Conservation (phyloP, 2,329 filamentous ascomycete genomes). For the Penicillium sp. region DNA sequence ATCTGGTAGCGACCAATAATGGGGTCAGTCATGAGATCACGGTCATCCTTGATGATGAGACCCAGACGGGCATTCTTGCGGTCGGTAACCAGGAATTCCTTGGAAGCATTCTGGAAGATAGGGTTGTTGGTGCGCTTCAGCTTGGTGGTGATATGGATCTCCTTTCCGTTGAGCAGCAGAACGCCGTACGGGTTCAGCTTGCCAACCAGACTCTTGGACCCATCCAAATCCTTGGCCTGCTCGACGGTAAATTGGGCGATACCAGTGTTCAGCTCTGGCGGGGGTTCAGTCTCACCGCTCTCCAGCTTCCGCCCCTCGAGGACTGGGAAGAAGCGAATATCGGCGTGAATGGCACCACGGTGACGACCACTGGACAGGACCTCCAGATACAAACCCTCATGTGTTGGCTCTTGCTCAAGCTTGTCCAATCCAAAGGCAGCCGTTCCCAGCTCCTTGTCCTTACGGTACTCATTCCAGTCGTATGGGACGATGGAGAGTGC, state of each 20-base stretch:
- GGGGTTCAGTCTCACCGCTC: slow-evolving; percentile 74
- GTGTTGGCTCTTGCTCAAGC: slow-evolving; percentile 70
- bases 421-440: slow-evolving; percentile 83
- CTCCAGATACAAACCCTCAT: slow-evolving; percentile 82
- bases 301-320: slow-evolving; percentile 64
- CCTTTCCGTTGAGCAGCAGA: slow-evolving; percentile 85
- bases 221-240: slow-evolving; percentile 93
- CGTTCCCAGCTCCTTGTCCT: slow-evolving; percentile 89
- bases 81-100: slow-evolving; percentile 93
- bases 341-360: slow-evolving; percentile 73
- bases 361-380: slow-evolving; percentile 79
- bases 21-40: slow-evolving; percentile 78
- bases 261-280: slow-evolving; percentile 87
- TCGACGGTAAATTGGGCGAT: slow-evolving; percentile 91
- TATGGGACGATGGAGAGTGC: slow-evolving; percentile 78
- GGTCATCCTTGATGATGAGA: slow-evolving; percentile 91
- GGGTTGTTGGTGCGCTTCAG: slow-evolving; percentile 97
- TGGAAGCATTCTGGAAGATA: slow-evolving; percentile 88
- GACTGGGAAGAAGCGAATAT: slow-evolving; percentile 94
- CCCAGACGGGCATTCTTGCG: slow-evolving; percentile 86
- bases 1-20: slow-evolving; percentile 91
- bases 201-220: slow-evolving; percentile 86
- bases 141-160: slow-evolving; percentile 84
- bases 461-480: slow-evolving; percentile 93
- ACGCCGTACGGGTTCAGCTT: slow-evolving; percentile 86